Evolutionary conservation across 1,284 basidiomycete genomes (phyloP).

Genomic region (Leccinum subspadiceum): DNA sequence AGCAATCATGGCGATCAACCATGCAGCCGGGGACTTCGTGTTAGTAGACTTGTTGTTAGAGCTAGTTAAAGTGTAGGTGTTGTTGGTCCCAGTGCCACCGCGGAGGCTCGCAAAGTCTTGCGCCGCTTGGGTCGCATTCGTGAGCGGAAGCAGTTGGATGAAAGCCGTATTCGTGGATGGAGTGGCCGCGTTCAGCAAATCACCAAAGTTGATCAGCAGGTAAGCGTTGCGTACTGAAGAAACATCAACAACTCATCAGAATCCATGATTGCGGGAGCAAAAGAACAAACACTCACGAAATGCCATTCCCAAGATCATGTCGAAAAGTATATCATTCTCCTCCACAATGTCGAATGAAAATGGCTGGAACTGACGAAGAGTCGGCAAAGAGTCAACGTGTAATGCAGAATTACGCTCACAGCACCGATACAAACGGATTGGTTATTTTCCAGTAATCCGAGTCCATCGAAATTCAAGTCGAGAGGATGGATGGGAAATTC

Average conservation of each 20-base stretch:
- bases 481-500: conserved; percentile 61
- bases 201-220: conserved; percentile 58
- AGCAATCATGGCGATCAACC: conserved; percentile 20
- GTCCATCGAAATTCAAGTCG: conserved; percentile 35
- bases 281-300: conserved; percentile 41
- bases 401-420: conserved; percentile 32
- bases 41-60: neutral
- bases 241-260: neutral
- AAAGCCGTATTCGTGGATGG: conserved; percentile 45
- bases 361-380: conserved; percentile 43
- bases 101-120: conserved; percentile 24
- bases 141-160: conserved; percentile 58
- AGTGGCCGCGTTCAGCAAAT: conserved; percentile 46
- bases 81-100: neutral
- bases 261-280: neutral
- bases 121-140: conserved; percentile 36
- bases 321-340: conserved; percentile 40
- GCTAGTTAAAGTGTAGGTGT: neutral
- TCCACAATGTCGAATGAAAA: conserved; percentile 41
- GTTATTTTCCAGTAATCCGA: conserved; percentile 34
- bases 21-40: neutral
- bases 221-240: conserved; percentile 54
- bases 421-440: conserved; percentile 45
- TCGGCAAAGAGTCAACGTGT: neutral
- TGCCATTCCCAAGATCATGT: conserved; percentile 50